Conservation (phyloP, 2,329 filamentous ascomycete species). For the Fusarium haematococcum region DNA sequence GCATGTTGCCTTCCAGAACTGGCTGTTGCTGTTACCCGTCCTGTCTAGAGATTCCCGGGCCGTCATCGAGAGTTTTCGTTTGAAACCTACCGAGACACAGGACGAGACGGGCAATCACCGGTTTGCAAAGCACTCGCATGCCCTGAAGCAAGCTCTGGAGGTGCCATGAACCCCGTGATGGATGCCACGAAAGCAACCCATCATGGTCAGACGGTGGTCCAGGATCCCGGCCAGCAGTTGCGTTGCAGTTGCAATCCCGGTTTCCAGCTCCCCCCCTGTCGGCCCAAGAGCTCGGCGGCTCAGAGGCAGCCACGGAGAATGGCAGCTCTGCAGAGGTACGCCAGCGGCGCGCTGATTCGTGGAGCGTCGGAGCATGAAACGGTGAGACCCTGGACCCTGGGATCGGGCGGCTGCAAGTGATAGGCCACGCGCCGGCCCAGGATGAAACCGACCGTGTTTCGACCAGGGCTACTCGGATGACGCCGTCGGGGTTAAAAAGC, state of each 20-base stretch:
- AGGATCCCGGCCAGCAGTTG: constrained; percentile 1
- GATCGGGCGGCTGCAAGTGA: constrained; percentile 41
- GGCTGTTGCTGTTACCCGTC: not conserved
- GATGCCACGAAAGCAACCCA: constrained; percentile 15
- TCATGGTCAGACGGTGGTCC: constrained; percentile 7
- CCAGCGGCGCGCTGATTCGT: constrained; percentile 36
- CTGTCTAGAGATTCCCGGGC: not conserved
- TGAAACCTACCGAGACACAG: constrained; percentile 23
- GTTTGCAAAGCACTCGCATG: constrained; percentile 17
- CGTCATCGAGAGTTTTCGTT: constrained; percentile 1
- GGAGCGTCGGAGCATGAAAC: constrained; percentile 41
- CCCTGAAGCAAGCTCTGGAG: constrained; percentile 6
- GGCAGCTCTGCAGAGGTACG: not conserved
- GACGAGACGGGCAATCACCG: constrained; percentile 16
- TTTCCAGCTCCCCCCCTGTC: constrained; percentile 4
- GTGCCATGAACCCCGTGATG: constrained; percentile 4
- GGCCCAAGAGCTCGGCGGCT: constrained; percentile 2
- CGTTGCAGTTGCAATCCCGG: not conserved
- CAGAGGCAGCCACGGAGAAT: constrained; percentile 7
- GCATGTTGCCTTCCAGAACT: not conserved
- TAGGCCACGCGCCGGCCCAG: constrained; percentile 38
- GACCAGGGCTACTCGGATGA: constrained; percentile 39
- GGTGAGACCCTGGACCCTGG: constrained; percentile 42
- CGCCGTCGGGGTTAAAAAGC: constrained; percentile 32
- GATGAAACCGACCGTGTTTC: constrained; percentile 47